Evolutionary conservation across 495 filamentous ascomycete genomes (phyloP).

Genomic region (Glarea lozoyensis): DNA sequence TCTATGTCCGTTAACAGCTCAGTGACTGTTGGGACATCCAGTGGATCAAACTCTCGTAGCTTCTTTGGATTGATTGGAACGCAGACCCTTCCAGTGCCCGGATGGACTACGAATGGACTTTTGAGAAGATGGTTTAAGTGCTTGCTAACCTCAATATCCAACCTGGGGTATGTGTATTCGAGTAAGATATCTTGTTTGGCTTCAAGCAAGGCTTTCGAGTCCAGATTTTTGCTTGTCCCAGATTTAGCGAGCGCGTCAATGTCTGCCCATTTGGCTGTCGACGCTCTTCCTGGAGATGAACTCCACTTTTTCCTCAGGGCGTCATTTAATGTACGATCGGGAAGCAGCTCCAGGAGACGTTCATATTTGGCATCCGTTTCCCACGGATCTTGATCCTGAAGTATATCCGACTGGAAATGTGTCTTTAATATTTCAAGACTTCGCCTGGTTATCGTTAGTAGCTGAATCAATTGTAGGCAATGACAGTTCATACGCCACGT

Average conservation of each 20-base stretch:
- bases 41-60: conserved; percentile 75
- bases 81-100: conserved; percentile 86
- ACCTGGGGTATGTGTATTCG: conserved; percentile 96
- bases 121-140: conserved; percentile 97
- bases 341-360: conserved; percentile 67
- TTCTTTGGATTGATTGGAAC: conserved; percentile 75
- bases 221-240: conserved; percentile 54
- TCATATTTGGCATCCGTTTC: conserved; percentile 53
- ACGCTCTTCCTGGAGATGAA: conserved; percentile 64
- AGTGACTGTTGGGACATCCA: conserved; percentile 79
- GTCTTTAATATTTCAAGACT: conserved; percentile 67
- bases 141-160: conserved; percentile 94
- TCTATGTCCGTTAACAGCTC: conserved; percentile 75
- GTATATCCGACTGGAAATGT: conserved; percentile 72
- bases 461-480: background rate
- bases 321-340: conserved; percentile 63
- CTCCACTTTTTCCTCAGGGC: conserved; percentile 86
- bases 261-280: conserved; percentile 80
- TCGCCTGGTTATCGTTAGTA: conserved; percentile 38
- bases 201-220: conserved; percentile 60
- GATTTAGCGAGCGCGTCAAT: conserved; percentile 78
- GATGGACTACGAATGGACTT: conserved; percentile 91
- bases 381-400: conserved; percentile 84
- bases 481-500: conserved; percentile 51
- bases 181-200: conserved; percentile 90